Evolutionary conservation across 1,284 basidiomycete genomes (phyloP).

Genomic region (Vanrija pseudolonga): DNA sequence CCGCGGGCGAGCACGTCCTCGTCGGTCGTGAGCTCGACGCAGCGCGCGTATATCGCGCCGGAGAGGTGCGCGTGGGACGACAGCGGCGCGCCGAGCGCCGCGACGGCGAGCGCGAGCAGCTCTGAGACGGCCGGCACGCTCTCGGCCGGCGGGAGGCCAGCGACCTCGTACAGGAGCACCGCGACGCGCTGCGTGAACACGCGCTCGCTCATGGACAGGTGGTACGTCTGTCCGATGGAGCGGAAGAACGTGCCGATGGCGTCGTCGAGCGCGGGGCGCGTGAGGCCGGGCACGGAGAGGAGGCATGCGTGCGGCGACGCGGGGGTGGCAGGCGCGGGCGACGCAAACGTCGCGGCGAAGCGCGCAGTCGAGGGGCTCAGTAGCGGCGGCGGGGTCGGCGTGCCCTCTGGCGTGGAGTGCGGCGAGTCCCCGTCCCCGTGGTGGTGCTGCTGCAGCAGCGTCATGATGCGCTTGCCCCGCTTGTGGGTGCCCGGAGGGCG

Average conservation of each 20-base stretch:
- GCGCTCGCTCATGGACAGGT: neutral
- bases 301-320: neutral
- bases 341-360: too few species aligned
- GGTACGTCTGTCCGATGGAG: neutral
- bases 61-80: neutral
- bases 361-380: neutral
- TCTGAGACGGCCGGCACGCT: neutral
- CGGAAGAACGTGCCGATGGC: neutral
- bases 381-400: too few species aligned
- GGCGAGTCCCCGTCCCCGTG: too few species aligned
- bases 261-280: neutral
- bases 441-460: slow-evolving; percentile 1
- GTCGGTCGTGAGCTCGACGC: neutral
- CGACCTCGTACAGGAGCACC: neutral
- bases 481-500: neutral
- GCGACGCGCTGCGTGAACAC: neutral
- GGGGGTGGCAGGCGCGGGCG: too few species aligned
- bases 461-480: slow-evolving; percentile 1
- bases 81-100: neutral
- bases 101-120: slow-evolving; percentile 1
- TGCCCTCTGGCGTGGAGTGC: too few species aligned
- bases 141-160: neutral
- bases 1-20: neutral
- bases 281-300: neutral
- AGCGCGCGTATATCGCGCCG: neutral